These are phyloP conservation scores for Edaphochlamys debaryana DNA, from an alignment of 139 green algal genomes.

Conservation along the genomic window DNA sequence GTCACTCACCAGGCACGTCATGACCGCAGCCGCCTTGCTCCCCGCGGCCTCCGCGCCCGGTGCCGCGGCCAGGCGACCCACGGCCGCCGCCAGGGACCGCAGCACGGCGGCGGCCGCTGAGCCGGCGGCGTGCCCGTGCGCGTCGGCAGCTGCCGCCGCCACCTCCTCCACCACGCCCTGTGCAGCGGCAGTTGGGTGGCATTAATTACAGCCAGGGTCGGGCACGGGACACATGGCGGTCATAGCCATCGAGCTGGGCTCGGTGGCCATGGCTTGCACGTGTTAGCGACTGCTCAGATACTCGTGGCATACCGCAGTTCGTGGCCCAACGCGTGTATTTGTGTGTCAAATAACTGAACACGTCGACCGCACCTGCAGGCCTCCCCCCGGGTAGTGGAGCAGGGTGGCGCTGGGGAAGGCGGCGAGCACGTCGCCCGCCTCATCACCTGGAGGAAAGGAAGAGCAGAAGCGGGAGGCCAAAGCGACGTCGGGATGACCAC, in stretches of 20 bases:
- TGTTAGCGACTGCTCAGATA: no score
- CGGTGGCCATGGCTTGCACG: no score
- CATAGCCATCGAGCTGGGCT: no score
- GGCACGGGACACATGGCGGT: no score
- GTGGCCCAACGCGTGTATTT: no score
- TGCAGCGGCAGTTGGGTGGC: neutral
- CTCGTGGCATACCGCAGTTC: no score
- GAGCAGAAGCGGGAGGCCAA: no score
- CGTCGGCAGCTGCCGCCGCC: neutral
- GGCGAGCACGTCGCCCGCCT: constrained; percentile 31
- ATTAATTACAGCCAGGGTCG: neutral
- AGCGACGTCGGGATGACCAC: no score
- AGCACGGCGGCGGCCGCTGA: neutral
- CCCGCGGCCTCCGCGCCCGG: neutral
- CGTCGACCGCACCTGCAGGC: constrained; percentile 34
- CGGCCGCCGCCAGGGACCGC: constrained; percentile 17
- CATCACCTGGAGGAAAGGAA: constrained; percentile 18
- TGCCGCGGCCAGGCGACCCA: constrained; percentile 3
- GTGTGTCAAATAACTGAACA: no score
- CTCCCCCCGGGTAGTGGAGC: constrained; percentile 18
- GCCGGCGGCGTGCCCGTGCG: neutral
- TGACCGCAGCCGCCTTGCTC: constrained; percentile 14
- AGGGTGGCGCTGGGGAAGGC: constrained; percentile 21
- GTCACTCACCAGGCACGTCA: constrained; percentile 26
- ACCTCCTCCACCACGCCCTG: constrained; percentile 19